phyloP scores from a whole-genome alignment of 129 eudicot species.

The Gnaphalium uliginosum region DNA sequence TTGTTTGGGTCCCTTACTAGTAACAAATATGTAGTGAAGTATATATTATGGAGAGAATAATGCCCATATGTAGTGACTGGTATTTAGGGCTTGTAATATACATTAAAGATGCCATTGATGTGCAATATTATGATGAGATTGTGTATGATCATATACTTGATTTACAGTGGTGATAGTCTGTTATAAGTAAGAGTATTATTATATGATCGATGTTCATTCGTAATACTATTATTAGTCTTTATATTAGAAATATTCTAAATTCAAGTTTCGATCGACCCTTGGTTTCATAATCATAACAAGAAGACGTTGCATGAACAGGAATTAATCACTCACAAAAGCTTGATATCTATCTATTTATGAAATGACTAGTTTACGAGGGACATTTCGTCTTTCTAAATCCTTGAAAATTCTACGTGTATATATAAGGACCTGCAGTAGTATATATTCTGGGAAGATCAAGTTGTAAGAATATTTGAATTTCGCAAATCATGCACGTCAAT shows the following conservation, averaged over 20 bases:
- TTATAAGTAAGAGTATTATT: background rate
- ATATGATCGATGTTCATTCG: background rate
- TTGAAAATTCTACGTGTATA: background rate
- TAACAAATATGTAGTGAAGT: background rate
- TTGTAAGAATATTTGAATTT: background rate
- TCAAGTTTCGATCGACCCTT: too few species aligned
- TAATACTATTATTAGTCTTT: background rate
- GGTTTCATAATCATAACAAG: background rate
- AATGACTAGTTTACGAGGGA: background rate
- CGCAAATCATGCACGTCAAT: constrained; percentile 3
- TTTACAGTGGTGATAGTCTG: background rate
- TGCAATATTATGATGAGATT: constrained; percentile 26
- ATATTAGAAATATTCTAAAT: background rate
- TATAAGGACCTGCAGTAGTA: background rate
- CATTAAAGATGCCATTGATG: constrained; percentile 30
- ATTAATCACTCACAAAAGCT: background rate
- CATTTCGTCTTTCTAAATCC: background rate
- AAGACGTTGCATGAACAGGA: background rate
- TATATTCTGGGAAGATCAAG: background rate
- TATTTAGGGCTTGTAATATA: constrained; percentile 29
- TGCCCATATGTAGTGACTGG: constrained; percentile 28
- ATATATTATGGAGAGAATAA: constrained; percentile 19
- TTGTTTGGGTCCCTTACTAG: constrained; percentile 61
- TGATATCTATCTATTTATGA: background rate
- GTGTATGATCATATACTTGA: constrained; percentile 19